These are phyloP conservation scores for Neonectria ditissima DNA, from an alignment of 2,329 filamentous ascomycete species.

Conservation along the genomic window DNA sequence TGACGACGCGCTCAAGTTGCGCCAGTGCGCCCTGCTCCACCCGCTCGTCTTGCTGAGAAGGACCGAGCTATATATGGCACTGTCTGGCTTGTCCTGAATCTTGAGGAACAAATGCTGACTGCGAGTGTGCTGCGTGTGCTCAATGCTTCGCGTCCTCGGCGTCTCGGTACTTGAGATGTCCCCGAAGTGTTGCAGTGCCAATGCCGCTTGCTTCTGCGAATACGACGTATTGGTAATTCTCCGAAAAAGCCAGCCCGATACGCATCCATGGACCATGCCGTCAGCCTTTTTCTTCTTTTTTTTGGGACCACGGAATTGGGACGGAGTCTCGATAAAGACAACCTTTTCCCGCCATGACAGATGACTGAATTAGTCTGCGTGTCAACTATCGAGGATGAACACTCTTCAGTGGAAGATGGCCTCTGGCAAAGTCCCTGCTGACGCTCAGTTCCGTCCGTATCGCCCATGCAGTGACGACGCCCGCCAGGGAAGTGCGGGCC, in stretches of 20 bases:
- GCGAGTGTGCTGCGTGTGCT: background rate
- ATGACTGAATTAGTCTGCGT: too few relatives aligned
- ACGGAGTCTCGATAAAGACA: background rate
- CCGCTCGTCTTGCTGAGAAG: slow-evolving; percentile 5
- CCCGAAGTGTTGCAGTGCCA: background rate
- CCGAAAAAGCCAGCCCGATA: background rate
- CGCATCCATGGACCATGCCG: background rate
- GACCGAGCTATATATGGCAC: background rate
- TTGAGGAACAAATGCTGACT: background rate
- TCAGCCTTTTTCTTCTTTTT: background rate
- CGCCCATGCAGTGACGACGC: slow-evolving; percentile 5
- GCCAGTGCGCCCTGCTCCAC: slow-evolving; percentile 1
- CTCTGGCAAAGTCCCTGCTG: background rate
- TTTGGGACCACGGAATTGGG: background rate
- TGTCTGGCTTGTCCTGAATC: background rate
- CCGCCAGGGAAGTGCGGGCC: slow-evolving; percentile 28
- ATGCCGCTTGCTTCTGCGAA: background rate
- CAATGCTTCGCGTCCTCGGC: background rate
- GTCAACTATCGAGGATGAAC: slow-evolving; percentile 16
- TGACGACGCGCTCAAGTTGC: slow-evolving; percentile 24
- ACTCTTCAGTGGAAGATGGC: slow-evolving; percentile 14
- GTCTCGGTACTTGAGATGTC: slow-evolving; percentile 1
- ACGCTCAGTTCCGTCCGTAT: slow-evolving; percentile 1
- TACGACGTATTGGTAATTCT: background rate
- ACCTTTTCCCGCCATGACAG: background rate